Evolutionary conservation across 306 rosid species (phyloP), one percentile per base, ranked within the genome.

Genomic region (Trifolium subterraneum): DNA sequence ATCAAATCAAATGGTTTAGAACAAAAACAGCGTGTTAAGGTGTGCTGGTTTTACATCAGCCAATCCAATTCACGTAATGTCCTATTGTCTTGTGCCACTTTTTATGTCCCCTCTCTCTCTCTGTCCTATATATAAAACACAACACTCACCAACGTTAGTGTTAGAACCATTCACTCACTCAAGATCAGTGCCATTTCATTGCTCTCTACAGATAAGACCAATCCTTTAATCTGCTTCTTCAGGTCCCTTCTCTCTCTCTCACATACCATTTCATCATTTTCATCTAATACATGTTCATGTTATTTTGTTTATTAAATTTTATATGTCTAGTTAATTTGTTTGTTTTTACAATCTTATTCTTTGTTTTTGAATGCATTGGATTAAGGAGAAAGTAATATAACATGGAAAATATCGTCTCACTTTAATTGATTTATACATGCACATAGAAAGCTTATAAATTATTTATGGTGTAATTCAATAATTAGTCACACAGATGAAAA

Each of bases 241-340:
- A 71, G 84, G 81, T 79, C 39, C 72, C 50, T 73, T 75, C 41
- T 74, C 73, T 78, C 68, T 62, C 70, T 66, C 73, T 44, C 10
- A 25, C 27, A 75, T 67, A 19, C 0, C 5, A 9, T 11, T 75
- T 41, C 33, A 27, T 25, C 33, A 27, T 25, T n/a, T 29, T 42
- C 68, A 38, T 64, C 51, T 22, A 35, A 18, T 19, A 18, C 19
- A 35, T 18, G 74, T 35, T 68, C 74, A 70, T 70, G 64, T 35
- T 51, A 0, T 13, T 13, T 48, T 19, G 50, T 13, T 51, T 48
- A 29, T 6, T 4, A 19, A 11, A 23, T 51, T 68, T 68, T 1
- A 48, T 8, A 27, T 48, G 44, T 48, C 47, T 31, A 4, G 27
- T 48, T 41, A 7, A 36, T 65, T 14, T 31, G n/a, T 14, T 25